phyloP scores from a whole-genome alignment of 371 early-diverging fungal genomes.

The Gilbertella persicaria region DNA sequence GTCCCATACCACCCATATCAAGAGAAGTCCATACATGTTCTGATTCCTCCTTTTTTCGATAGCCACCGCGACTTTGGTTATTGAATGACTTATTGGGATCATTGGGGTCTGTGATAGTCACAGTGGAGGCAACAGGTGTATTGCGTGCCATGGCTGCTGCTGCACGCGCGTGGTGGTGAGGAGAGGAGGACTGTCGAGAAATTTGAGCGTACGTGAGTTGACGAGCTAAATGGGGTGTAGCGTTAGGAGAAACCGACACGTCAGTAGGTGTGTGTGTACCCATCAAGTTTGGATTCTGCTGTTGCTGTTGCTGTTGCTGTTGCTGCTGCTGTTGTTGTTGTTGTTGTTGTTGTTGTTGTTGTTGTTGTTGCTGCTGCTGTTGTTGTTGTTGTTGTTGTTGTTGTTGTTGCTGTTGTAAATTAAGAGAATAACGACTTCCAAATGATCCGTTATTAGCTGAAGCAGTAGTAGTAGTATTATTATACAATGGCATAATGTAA shows the following conservation, averaged over 20 bases:
- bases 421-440: constrained; percentile 2
- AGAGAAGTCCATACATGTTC: constrained; percentile 74
- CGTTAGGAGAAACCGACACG: constrained; percentile 1
- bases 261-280: neutral
- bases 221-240: constrained; percentile 63
- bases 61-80: neutral
- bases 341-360: constrained; percentile 5
- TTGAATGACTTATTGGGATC: constrained; percentile 52
- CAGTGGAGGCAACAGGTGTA: constrained; percentile 50
- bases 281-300: constrained; percentile 1
- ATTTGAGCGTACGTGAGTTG: constrained; percentile 72
- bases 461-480: neutral
- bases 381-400: constrained; percentile 8
- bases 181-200: constrained; percentile 77
- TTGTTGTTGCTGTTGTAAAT: constrained; percentile 1
- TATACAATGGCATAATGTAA: constrained; percentile 13
- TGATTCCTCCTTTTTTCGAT: constrained; percentile 11
- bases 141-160: constrained; percentile 68
- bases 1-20: constrained; percentile 93
- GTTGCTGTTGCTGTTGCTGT: constrained; percentile 10
- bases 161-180: constrained; percentile 89
- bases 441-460: neutral
- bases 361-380: constrained; percentile 3
- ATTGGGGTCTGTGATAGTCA: constrained; percentile 68
- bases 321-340: constrained; percentile 9